phyloP scores from a whole-genome alignment of 169 alveolate species.

The Plasmodium knowlesi region DNA sequence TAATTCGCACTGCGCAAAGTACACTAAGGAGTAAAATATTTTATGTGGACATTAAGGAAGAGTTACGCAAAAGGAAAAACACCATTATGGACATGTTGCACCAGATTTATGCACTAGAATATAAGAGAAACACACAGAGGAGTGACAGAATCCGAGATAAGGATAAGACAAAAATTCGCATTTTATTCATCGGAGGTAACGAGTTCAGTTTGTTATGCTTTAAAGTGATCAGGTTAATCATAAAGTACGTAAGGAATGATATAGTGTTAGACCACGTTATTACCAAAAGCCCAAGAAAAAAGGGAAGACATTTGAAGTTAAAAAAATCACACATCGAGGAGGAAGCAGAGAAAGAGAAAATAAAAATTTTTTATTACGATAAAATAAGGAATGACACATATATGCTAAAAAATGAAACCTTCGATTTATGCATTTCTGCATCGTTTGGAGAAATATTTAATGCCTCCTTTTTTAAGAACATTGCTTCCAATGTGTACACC shows the following conservation, averaged over 20 bases:
- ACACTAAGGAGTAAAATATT: constrained; percentile 49
- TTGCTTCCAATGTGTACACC: constrained; percentile 35
- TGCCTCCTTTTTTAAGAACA: constrained; percentile 30
- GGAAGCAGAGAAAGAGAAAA: constrained; percentile 29
- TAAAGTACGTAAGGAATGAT: constrained; percentile 39
- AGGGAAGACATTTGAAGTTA: constrained; percentile 33
- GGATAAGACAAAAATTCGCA: background rate
- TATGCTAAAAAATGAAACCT: constrained; percentile 30
- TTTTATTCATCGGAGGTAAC: constrained; percentile 57
- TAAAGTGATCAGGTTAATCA: constrained; percentile 32
- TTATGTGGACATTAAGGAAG: constrained; percentile 40
- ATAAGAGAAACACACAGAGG: background rate
- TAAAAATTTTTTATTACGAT: constrained; percentile 58
- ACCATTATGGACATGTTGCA: constrained; percentile 24
- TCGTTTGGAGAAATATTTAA: constrained; percentile 73
- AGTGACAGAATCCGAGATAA: background rate
- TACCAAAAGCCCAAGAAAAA: constrained; percentile 54
- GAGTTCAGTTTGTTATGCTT: constrained; percentile 47
- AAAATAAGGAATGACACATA: constrained; percentile 42
- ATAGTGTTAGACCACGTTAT: constrained; percentile 27
- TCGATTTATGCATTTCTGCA: constrained; percentile 39
- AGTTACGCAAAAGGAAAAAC: constrained; percentile 14
- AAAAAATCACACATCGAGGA: constrained; percentile 42
- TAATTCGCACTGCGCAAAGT: constrained; percentile 29
- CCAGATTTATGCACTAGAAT: constrained; percentile 12